Conservation (phyloP, 2,329 filamentous ascomycete species). For the Cordyceps tenuipes region DNA sequence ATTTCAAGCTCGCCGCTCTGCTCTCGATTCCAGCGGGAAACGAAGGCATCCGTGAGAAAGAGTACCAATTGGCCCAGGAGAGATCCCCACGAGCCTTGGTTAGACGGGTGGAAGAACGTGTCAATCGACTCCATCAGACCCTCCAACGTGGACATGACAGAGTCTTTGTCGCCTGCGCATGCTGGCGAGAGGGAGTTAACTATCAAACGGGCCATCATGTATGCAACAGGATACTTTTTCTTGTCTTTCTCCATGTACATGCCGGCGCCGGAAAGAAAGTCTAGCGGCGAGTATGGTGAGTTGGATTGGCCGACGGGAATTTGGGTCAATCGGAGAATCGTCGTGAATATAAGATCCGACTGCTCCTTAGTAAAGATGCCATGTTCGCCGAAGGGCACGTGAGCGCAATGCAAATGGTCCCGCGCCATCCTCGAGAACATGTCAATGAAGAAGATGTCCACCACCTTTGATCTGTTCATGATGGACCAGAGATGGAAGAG, state of each 20-base stretch:
- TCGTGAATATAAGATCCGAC: constrained; percentile 86
- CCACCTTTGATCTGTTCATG: constrained; percentile 77
- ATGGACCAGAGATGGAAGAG: constrained; percentile 96
- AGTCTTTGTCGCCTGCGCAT: constrained; percentile 68
- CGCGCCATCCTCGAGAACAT: constrained; percentile 79
- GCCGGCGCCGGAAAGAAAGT: constrained; percentile 74
- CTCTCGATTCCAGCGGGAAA: constrained; percentile 95
- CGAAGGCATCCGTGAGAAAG: constrained; percentile 90
- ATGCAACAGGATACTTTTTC: constrained; percentile 84
- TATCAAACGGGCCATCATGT: constrained; percentile 88
- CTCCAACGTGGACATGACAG: constrained; percentile 76
- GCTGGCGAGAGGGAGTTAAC: constrained; percentile 85
- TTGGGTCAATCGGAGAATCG: constrained; percentile 79
- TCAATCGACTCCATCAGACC: constrained; percentile 90
- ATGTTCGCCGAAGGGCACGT: constrained; percentile 75
- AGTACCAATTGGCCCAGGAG: constrained; percentile 84
- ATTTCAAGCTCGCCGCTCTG: constrained; percentile 85
- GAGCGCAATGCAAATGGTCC: constrained; percentile 66
- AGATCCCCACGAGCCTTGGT: constrained; percentile 85
- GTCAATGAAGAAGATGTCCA: constrained; percentile 84
- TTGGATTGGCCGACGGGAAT: constrained; percentile 95
- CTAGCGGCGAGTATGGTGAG: constrained; percentile 81
- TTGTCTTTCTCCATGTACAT: constrained; percentile 85
- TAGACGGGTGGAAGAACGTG: constrained; percentile 98
- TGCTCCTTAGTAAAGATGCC: constrained; percentile 91